These are phyloP conservation scores for Ascosphaera apis DNA, from an alignment of 2,329 filamentous ascomycete species.

Conservation along the genomic window DNA sequence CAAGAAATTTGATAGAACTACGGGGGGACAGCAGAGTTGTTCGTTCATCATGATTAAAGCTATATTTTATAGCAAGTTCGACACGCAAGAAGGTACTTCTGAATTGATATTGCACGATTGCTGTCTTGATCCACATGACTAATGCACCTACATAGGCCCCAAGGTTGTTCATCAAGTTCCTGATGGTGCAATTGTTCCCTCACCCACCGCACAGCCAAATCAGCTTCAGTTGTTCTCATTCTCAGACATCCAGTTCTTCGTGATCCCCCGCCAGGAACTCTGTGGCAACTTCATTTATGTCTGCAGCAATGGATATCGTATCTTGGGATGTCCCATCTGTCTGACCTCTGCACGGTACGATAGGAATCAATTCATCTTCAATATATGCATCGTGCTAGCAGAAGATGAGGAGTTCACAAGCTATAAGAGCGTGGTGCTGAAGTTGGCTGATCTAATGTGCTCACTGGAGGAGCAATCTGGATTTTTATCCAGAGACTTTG, in stretches of 20 bases:
- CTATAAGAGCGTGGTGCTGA: constrained; percentile 65
- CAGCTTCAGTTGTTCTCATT: constrained; percentile 58
- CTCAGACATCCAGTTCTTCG: constrained; percentile 66
- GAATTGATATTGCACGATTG: neutral
- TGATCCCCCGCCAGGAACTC: constrained; percentile 86
- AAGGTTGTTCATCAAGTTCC: constrained; percentile 43
- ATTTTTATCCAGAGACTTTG: constrained; percentile 36
- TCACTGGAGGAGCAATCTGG: constrained; percentile 80
- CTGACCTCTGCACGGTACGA: constrained; percentile 63
- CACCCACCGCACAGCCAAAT: constrained; percentile 20
- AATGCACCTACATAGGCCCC: constrained; percentile 22
- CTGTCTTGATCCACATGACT: neutral
- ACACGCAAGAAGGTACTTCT: constrained; percentile 29
- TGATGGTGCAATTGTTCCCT: constrained; percentile 31
- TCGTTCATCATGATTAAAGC: constrained; percentile 44
- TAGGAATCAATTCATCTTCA: constrained; percentile 96
- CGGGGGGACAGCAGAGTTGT: too few relatives aligned
- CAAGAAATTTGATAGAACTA: too few relatives aligned
- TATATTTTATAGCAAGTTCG: constrained; percentile 45
- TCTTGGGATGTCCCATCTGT: constrained; percentile 76
- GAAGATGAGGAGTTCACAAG: constrained; percentile 47
- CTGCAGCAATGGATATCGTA: constrained; percentile 48
- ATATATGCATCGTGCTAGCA: constrained; percentile 70
- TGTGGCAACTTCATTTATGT: constrained; percentile 70
- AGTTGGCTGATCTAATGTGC: constrained; percentile 64